Base-by-base conservation (phyloP, 169 alveolate genomes). In the Plasmodium coatneyi region DNA sequence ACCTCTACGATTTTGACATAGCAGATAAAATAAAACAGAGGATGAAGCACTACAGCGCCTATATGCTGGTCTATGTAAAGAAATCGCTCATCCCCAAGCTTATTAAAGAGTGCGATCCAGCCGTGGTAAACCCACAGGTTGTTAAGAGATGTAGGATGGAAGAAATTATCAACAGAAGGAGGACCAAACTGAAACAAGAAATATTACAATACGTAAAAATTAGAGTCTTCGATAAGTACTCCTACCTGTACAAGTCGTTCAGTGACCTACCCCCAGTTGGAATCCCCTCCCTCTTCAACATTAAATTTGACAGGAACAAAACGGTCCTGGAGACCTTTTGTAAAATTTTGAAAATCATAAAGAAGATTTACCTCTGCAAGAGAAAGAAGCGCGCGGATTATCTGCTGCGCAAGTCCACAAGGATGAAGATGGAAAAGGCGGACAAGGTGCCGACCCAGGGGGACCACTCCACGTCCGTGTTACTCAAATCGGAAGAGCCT, bases 41-140 rank as follows among this genome's bases (percentile, higher is more conserved):
- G 49, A 80, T 92, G 25, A 97, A 96, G 56, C 95, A 95, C 54
- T 97, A 98, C 83, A 97, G 98, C 92, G 99, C 99, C 3, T 98
- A 98, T 96, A 98, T 98, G 89, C 95, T 98, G 34, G 99, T 98
- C 14, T 98, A 98, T 87, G 98, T 98, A 46, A 97, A 98, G 92
- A 98, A 98, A 91, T 90, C 96, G 9, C 97, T 95, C 52, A 96
- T 97, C 34, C 95, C 95, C 0, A 97, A 97, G 43, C 95, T 98
- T 28, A 97, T 97, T 6, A 96, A 97, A 25, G 97, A 97, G 80
- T 96, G 98, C 25, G 96, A 96, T 83, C 97, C 97, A 5, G 95
- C 96, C 43, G 95, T 92, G 30, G 97, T 95, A 43, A 96, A 97
- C 56, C 96, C 96, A 25, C 97, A 96, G 71, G 93, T 97, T 78